Base-by-base conservation (phyloP, 352 stramenopile species). In the Phytophthora hybrid region DNA sequence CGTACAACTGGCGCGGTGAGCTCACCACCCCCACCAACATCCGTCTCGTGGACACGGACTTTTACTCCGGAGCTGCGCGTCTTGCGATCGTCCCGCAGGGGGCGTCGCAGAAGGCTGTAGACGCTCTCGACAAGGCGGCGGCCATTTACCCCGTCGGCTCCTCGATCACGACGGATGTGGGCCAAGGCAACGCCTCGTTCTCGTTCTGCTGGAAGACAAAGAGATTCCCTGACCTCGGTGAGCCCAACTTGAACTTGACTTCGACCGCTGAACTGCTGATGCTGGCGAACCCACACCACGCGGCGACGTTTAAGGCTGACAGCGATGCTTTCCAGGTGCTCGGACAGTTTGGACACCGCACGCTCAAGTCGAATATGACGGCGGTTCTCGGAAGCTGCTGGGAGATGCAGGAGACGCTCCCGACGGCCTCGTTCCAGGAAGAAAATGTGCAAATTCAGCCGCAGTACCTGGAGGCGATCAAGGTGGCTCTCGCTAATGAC, bases 291-390 rank as follows among this genome's bases (percentile, higher is more conserved):
- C 84, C 87, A 44, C 90, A 97, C 68, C 90, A 97, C 66, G 76
- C 83, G 0, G 83, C 69, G 14, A 79, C 83, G 26, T 78, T 96
- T 21, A 71, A 76, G 23, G 21, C 73, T 23, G 61, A 62, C 18
- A 69, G 74, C 39, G 44, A 72, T 6, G 31, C 51, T 0, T 88
- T 89, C 57, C 67, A 88, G 9, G 76, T 93, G 9, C 59, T 94
- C 7, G 69, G 73, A 4, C 54, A 64, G 29, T 79, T 93, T 56
- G 86, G 85, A 55, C 80, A 94, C 63, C 86, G 85, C 37, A 93
- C 87, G 1, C 51, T 95, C 47, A 97, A 97, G 71, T 94, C 87
- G 14, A 85, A 83, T 61, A 94, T 97, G 86, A 93, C 83, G 29
- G 82, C 88, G 4, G 82, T 95, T 53, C 62, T 85, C 0, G 90